These are phyloP conservation scores for Delonix regia DNA, from an alignment of 306 rosid genomes.

Conservation along the genomic window DNA sequence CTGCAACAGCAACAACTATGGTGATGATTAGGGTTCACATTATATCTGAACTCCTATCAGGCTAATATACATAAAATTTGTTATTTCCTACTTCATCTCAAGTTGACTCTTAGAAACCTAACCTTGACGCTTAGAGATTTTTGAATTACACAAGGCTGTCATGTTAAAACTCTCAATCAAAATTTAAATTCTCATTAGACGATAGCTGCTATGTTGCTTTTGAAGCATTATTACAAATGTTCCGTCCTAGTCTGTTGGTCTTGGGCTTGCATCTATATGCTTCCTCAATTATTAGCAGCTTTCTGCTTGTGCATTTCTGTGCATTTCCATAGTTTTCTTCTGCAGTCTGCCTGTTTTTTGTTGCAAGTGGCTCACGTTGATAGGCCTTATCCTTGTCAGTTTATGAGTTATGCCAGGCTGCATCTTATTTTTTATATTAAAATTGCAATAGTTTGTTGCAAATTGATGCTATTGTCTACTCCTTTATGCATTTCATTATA, in stretches of 20 bases:
- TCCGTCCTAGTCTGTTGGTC: neutral
- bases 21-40: slow-evolving; percentile 15
- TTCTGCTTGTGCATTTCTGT: neutral
- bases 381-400: slow-evolving; percentile 21
- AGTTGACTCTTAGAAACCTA: neutral
- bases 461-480: slow-evolving; percentile 13
- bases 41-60: slow-evolving; percentile 2
- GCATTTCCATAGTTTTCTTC: slow-evolving; percentile 18
- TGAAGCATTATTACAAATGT: neutral
- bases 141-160: neutral
- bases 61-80: neutral
- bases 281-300: slow-evolving; percentile 7
- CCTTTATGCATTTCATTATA: neutral
- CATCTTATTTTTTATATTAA: slow-evolving; percentile 14
- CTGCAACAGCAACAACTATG: slow-evolving; percentile 19
- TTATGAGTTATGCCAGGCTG: slow-evolving; percentile 1
- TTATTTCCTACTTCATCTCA: neutral
- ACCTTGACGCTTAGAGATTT: neutral
- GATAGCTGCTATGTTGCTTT: slow-evolving; percentile 1
- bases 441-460: slow-evolving; percentile 18
- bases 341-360: neutral
- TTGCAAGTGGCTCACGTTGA: neutral
- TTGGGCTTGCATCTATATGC: neutral
- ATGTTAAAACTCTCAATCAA: neutral
- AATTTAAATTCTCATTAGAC: neutral